Evolutionary conservation across 805 yeast species (phyloP).

Genomic region (Kuraishia ogatae): DNA sequence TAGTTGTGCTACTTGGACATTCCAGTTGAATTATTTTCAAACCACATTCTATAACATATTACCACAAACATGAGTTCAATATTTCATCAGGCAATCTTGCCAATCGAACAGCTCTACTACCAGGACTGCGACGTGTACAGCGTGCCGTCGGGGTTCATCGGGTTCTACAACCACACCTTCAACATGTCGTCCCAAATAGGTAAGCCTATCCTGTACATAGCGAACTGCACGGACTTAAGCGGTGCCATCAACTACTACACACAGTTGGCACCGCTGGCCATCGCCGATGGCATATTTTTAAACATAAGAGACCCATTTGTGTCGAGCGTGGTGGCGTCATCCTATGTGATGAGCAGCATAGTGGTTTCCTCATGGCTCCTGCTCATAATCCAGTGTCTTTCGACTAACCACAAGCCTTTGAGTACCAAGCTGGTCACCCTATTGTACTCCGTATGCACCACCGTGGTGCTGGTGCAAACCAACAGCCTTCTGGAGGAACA

Average conservation of each 20-base stretch:
- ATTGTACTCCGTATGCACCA: slow-evolving; percentile 43
- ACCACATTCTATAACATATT: too few species aligned
- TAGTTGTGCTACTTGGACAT: too few species aligned
- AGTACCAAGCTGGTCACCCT: slow-evolving; percentile 51
- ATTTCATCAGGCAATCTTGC: background rate
- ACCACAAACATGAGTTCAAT: background rate
- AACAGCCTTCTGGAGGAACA: slow-evolving; percentile 40
- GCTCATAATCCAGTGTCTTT: slow-evolving; percentile 42
- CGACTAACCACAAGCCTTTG: slow-evolving; percentile 49
- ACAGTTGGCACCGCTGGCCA: background rate
- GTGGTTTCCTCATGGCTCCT: slow-evolving; percentile 69
- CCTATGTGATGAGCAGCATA: slow-evolving; percentile 45
- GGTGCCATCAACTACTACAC: slow-evolving; percentile 1
- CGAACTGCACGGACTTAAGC: slow-evolving; percentile 28
- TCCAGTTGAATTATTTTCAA: too few species aligned
- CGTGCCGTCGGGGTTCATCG: background rate
- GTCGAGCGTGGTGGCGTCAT: slow-evolving; percentile 30
- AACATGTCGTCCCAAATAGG: slow-evolving; percentile 3
- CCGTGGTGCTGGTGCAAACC: slow-evolving; percentile 38
- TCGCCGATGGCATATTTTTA: background rate
- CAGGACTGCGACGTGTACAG: background rate
- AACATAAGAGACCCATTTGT: slow-evolving; percentile 23
- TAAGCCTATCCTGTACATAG: slow-evolving; percentile 34
- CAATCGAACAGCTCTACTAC: background rate
- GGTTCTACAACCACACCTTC: background rate